phyloP scores from a whole-genome alignment of 495 filamentous ascomycete species.

The Darksidea phi region DNA sequence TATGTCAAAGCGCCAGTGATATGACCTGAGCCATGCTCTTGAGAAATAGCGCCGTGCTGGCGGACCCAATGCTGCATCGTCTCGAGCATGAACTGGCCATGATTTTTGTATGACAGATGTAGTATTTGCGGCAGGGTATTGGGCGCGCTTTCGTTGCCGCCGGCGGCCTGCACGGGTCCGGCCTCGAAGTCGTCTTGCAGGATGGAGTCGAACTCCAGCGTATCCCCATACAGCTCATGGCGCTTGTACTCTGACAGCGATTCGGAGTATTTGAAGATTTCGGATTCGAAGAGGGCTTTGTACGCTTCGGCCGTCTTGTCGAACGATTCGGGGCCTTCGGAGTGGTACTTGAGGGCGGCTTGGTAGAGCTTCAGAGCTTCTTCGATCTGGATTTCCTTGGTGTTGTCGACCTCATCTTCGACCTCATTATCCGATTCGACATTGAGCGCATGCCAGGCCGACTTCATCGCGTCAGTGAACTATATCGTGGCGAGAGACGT shows the following conservation, averaged over 20 bases:
- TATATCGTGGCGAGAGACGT: not conserved
- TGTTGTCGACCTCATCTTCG: slow-evolving; percentile 91
- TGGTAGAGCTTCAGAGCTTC: slow-evolving; percentile 96
- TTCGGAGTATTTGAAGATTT: slow-evolving; percentile 90
- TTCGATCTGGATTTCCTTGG: slow-evolving; percentile 94
- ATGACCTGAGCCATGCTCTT: slow-evolving; percentile 32
- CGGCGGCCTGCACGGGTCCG: slow-evolving; percentile 42
- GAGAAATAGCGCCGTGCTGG: slow-evolving; percentile 17
- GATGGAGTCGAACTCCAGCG: slow-evolving; percentile 47
- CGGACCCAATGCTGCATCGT: slow-evolving; percentile 59
- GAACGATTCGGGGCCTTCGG: slow-evolving; percentile 75
- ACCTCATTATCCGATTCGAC: slow-evolving; percentile 86
- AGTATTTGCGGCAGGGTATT: slow-evolving; percentile 84
- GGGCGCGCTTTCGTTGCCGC: slow-evolving; percentile 61
- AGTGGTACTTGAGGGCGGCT: slow-evolving; percentile 84
- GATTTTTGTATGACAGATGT: slow-evolving; percentile 91
- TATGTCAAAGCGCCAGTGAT: slow-evolving; percentile 44
- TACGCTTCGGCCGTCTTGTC: slow-evolving; percentile 80
- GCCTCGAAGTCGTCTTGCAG: slow-evolving; percentile 39
- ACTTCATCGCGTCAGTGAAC: slow-evolving; percentile 36
- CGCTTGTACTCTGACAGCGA: slow-evolving; percentile 74
- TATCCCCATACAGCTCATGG: slow-evolving; percentile 60
- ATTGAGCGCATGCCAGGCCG: slow-evolving; percentile 79
- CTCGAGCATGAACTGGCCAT: slow-evolving; percentile 85
- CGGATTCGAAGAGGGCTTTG: slow-evolving; percentile 77